These are phyloP conservation scores for Phalaenopsis equestris DNA, from an alignment of 106 monocot genomes.

Conservation along the genomic window DNA sequence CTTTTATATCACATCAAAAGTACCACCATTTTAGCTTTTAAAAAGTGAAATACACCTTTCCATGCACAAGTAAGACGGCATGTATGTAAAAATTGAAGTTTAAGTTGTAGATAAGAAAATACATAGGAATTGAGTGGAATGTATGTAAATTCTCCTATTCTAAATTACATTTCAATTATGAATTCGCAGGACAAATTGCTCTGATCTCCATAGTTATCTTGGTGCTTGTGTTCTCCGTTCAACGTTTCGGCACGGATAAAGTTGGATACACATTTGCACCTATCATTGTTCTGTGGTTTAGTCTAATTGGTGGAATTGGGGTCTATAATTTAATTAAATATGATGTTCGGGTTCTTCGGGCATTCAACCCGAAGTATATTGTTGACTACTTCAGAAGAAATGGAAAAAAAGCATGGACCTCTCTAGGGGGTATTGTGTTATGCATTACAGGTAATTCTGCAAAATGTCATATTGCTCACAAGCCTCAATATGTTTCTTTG, in stretches of 20 bases:
- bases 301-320: no score
- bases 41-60: no score
- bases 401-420: slow-evolving; percentile 60
- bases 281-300: no score
- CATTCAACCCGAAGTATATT: slow-evolving; percentile 76
- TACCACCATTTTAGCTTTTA: no score
- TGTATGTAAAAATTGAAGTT: no score
- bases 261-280: slow-evolving; percentile 30
- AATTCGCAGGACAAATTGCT: neutral
- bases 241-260: slow-evolving; percentile 70
- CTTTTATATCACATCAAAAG: no score
- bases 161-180: neutral
- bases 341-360: slow-evolving; percentile 27
- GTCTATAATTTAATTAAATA: no score
- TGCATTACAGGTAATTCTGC: slow-evolving; percentile 56
- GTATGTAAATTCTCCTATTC: no score
- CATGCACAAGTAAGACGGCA: no score
- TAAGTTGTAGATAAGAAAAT: no score
- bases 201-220: slow-evolving; percentile 53
- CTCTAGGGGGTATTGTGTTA: slow-evolving; percentile 67
- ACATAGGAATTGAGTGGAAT: no score
- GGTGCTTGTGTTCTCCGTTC: slow-evolving; percentile 38
- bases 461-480: neutral
- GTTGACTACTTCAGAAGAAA: slow-evolving; percentile 63
- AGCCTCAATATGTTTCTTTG: neutral